Percentiles rank a stretch among this genome's conserved stretches.
phyloP scores from a whole-genome alignment of 495 filamentous ascomycete genomes.

The Penicillium flavigenum region DNA sequence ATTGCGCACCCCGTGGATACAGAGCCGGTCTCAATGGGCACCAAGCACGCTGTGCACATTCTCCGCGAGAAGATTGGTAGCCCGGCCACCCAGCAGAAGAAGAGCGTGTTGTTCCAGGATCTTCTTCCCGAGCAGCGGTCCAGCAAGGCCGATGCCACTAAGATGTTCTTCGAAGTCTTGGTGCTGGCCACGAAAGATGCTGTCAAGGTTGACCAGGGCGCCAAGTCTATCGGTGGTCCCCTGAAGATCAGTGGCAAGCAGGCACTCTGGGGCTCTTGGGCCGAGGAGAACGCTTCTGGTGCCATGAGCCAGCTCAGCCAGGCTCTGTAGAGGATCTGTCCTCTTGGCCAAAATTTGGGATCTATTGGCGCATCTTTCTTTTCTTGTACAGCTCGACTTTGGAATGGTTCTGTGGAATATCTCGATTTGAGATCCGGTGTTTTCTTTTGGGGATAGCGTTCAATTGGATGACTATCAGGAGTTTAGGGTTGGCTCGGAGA shows the following conservation, averaged over 20 bases:
- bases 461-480: constrained; percentile 24
- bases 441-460: constrained; percentile 25
- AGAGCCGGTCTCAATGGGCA: constrained; percentile 81
- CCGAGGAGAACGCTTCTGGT: constrained; percentile 73
- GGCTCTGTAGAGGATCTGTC: constrained; percentile 24
- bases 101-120: constrained; percentile 85
- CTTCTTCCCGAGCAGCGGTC: constrained; percentile 79
- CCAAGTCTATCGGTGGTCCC: constrained; percentile 66
- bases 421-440: constrained; percentile 26
- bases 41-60: constrained; percentile 93
- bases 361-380: constrained; percentile 24
- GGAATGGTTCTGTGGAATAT: constrained; percentile 24
- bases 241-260: constrained; percentile 84
- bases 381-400: constrained; percentile 40
- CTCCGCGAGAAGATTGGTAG: constrained; percentile 84
- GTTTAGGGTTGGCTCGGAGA: constrained; percentile 27
- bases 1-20: constrained; percentile 75
- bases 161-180: constrained; percentile 98
- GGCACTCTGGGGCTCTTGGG: constrained; percentile 93
- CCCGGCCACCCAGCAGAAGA: constrained; percentile 60
- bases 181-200: constrained; percentile 97
- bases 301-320: constrained; percentile 41
- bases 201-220: constrained; percentile 91
- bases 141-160: constrained; percentile 83
- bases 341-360: constrained; percentile 13